Percentiles rank a stretch among this genome's conserved stretches.
Evolutionary conservation across 441 rosid genomes (phyloP).

Genomic region (Bocquillonia castaneifolia): DNA sequence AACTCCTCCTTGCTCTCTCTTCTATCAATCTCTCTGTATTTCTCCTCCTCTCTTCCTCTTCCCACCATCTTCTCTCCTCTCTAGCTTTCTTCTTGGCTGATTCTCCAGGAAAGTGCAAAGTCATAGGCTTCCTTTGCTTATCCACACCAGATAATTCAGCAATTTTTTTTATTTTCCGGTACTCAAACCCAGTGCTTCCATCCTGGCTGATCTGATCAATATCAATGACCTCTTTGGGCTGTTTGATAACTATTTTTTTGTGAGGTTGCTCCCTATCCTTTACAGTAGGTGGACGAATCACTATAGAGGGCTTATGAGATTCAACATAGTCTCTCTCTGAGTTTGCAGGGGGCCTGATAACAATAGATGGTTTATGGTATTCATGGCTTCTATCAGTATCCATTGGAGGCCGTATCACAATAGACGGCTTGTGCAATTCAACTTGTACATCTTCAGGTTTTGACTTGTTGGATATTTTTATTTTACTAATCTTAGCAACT

Average conservation of each 20-base stretch:
- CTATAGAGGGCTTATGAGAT: slow-evolving; percentile 36
- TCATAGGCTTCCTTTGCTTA: slow-evolving; percentile 43
- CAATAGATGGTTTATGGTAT: slow-evolving; percentile 56
- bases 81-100: slow-evolving; percentile 50
- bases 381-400: slow-evolving; percentile 55
- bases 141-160: slow-evolving; percentile 71
- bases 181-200: slow-evolving; percentile 56
- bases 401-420: slow-evolving; percentile 49
- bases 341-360: slow-evolving; percentile 36
- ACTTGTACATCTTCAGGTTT: slow-evolving; percentile 54
- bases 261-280: slow-evolving; percentile 58
- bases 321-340: slow-evolving; percentile 30
- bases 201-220: slow-evolving; percentile 73
- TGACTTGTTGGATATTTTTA: slow-evolving; percentile 64
- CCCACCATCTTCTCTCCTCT: slow-evolving; percentile 74
- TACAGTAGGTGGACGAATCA: slow-evolving; percentile 71
- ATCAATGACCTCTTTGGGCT: slow-evolving; percentile 69
- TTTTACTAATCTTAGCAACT: slow-evolving; percentile 55
- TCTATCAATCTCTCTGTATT: slow-evolving; percentile 46
- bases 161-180: slow-evolving; percentile 76
- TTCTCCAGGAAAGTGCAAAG: slow-evolving; percentile 36
- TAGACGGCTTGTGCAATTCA: slow-evolving; percentile 55
- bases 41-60: slow-evolving; percentile 72
- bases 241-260: slow-evolving; percentile 75
- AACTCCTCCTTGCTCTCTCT: slow-evolving; percentile 39